These are phyloP conservation scores for Gracilaria domingensis DNA, from an alignment of 23 red algal genomes.

Conservation along the genomic window DNA sequence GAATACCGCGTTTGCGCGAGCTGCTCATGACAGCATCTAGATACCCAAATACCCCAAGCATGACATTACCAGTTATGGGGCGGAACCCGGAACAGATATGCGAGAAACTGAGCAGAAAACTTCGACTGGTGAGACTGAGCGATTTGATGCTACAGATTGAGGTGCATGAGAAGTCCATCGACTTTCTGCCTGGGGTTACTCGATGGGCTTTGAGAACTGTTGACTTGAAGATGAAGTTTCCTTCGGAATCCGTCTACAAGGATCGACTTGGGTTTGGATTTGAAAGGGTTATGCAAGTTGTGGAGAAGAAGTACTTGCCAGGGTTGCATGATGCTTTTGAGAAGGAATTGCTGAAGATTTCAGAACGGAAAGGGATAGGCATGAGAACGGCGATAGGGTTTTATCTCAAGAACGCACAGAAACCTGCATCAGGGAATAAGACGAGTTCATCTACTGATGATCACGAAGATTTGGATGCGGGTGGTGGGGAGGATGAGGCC, in stretches of 20 bases:
- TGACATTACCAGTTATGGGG: constrained; percentile 80
- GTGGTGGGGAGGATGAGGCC: not conserved
- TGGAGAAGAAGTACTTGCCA: not conserved
- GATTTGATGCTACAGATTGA: constrained; percentile 50
- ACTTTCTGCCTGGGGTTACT: constrained; percentile 8
- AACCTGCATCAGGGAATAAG: not conserved
- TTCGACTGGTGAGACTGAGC: constrained; percentile 20
- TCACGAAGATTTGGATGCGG: constrained; percentile 37
- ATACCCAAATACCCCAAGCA: constrained; percentile 89
- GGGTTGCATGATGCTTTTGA: constrained; percentile 20
- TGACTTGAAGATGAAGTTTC: constrained; percentile 37
- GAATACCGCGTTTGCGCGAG: constrained; percentile 96
- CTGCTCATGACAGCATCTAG: constrained; percentile 91
- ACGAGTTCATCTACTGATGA: constrained; percentile 19
- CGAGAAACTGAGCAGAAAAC: constrained; percentile 13
- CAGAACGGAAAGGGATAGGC: constrained; percentile 19
- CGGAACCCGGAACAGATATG: constrained; percentile 2
- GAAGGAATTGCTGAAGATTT: constrained; percentile 12
- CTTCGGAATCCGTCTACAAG: constrained; percentile 28
- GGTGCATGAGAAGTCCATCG: constrained; percentile 50
- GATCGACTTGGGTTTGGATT: constrained; percentile 53
- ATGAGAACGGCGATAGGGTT: constrained; percentile 2
- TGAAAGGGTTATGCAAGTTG: not conserved
- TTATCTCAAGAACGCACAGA: constrained; percentile 1
- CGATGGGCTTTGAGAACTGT: constrained; percentile 33